These are phyloP conservation scores for Candida chilensis DNA, from an alignment of 805 yeast species.

Conservation along the genomic window DNA sequence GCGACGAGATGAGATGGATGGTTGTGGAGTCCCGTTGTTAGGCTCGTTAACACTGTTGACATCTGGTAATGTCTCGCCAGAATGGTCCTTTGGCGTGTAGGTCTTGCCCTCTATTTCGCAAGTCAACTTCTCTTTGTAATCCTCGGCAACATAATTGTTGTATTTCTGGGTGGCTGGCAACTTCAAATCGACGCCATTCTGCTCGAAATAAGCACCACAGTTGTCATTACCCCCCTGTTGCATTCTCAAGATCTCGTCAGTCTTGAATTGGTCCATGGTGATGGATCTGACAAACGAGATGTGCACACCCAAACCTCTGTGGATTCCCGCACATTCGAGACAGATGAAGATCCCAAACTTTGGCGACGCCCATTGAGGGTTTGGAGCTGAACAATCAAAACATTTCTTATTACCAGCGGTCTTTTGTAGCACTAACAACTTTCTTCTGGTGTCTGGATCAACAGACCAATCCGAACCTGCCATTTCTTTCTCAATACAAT, in stretches of 20 bases:
- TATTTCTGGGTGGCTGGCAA: conserved; percentile 69
- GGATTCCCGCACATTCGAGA: conserved; percentile 95
- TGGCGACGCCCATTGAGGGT: conserved; percentile 99
- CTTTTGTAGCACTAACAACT: conserved; percentile 67
- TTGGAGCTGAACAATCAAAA: conserved; percentile 90
- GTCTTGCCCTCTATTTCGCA: conserved; percentile 66
- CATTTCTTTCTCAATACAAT: too few relatives aligned
- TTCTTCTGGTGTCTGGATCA: conserved; percentile 87
- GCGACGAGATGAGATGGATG: conserved; percentile 5
- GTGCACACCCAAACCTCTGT: conserved; percentile 94
- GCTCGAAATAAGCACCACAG: conserved; percentile 57
- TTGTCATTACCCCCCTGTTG: conserved; percentile 88
- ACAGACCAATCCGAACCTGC: conserved; percentile 62
- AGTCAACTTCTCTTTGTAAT: conserved; percentile 76
- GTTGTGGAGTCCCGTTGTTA: conserved; percentile 3
- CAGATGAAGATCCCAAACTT: conserved; percentile 96
- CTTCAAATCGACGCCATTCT: conserved; percentile 59
- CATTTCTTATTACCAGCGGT: conserved; percentile 79
- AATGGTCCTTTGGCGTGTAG: conserved; percentile 59
- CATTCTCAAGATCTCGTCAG: conserved; percentile 85
- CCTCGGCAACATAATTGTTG: conserved; percentile 88
- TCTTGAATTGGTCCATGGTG: conserved; percentile 97
- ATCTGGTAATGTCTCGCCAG: conserved; percentile 31
- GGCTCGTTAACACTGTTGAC: conserved; percentile 4
- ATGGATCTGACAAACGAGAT: conserved; percentile 93